Conservation (phyloP, 1,284 basidiomycete genomes). For the Cryptococcus sp. region DNA sequence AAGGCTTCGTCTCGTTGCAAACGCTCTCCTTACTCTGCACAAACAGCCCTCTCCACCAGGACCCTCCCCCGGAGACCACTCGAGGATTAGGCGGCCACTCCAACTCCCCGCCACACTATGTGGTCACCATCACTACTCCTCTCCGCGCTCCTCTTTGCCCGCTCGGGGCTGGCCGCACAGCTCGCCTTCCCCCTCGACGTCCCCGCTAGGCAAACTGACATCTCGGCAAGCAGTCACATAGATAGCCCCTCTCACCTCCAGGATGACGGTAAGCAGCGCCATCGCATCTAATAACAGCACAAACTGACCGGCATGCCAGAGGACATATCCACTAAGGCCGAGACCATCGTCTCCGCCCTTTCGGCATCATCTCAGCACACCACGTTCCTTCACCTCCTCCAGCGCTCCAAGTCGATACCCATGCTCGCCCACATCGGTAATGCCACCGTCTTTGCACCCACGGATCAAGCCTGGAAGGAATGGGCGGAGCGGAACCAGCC, state of each 20-base stretch:
- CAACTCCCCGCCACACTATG: slow-evolving; percentile 1
- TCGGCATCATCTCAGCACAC: slow-evolving; percentile 72
- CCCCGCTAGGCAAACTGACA: background rate
- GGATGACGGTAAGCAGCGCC: background rate
- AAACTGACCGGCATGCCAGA: slow-evolving; percentile 31
- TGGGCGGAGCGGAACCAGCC: slow-evolving; percentile 39
- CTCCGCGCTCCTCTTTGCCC: slow-evolving; percentile 8
- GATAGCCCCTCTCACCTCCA: background rate
- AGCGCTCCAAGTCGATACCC: slow-evolving; percentile 82
- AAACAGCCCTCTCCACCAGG: too few relatives aligned
- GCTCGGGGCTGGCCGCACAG: slow-evolving; percentile 6
- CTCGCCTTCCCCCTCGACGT: slow-evolving; percentile 5
- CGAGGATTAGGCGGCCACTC: background rate
- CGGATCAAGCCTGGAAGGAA: slow-evolving; percentile 74
- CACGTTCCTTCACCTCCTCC: slow-evolving; percentile 73
- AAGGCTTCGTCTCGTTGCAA: too few relatives aligned
- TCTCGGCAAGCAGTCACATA: background rate
- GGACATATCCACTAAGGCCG: slow-evolving; percentile 16
- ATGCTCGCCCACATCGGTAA: slow-evolving; percentile 80
- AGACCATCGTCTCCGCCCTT: slow-evolving; percentile 70
- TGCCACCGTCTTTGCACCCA: slow-evolving; percentile 89
- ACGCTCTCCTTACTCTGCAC: too few relatives aligned
- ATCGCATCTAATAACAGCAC: background rate
- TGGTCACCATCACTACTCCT: slow-evolving; percentile 11
- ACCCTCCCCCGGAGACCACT: background rate